These are phyloP conservation scores for Asterella californica DNA, from an alignment of 225 moss, liverwort and hornwort species.

Conservation along the genomic window DNA sequence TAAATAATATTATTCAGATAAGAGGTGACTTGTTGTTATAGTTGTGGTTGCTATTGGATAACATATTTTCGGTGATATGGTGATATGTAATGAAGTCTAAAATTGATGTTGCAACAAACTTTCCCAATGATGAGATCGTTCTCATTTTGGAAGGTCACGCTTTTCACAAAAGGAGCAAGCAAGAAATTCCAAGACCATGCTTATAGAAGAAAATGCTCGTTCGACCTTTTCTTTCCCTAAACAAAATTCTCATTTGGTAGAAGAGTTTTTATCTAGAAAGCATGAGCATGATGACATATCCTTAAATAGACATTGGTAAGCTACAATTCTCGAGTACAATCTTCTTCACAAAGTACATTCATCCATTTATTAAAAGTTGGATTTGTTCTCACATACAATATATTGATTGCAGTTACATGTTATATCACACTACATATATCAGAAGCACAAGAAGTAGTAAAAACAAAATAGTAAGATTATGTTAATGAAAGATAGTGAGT, in stretches of 20 bases:
- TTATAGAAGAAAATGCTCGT: neutral
- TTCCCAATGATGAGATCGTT: neutral
- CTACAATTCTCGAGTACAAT: conserved; percentile 2
- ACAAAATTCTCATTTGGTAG: neutral
- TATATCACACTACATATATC: too few relatives aligned
- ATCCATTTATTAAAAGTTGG: conserved; percentile 12
- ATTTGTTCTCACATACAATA: conserved; percentile 3
- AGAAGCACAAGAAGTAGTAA: too few relatives aligned
- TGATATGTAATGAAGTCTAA: neutral
- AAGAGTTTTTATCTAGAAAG: conserved; percentile 4
- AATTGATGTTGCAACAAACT: neutral
- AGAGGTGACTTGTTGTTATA: too few relatives aligned
- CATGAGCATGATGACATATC: neutral
- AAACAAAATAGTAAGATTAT: too few relatives aligned
- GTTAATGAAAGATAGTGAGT: too few relatives aligned
- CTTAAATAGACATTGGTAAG: neutral
- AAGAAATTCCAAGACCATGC: neutral
- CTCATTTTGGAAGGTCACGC: neutral
- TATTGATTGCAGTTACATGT: too few relatives aligned
- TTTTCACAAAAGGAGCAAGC: neutral
- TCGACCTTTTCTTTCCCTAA: neutral
- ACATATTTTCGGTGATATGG: neutral
- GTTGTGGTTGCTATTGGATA: neutral
- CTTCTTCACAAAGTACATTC: conserved; percentile 1
- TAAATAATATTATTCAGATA: too few relatives aligned